Evolutionary conservation across 2,329 filamentous ascomycete genomes (phyloP).

Genomic region (Diaporthe sp.): DNA sequence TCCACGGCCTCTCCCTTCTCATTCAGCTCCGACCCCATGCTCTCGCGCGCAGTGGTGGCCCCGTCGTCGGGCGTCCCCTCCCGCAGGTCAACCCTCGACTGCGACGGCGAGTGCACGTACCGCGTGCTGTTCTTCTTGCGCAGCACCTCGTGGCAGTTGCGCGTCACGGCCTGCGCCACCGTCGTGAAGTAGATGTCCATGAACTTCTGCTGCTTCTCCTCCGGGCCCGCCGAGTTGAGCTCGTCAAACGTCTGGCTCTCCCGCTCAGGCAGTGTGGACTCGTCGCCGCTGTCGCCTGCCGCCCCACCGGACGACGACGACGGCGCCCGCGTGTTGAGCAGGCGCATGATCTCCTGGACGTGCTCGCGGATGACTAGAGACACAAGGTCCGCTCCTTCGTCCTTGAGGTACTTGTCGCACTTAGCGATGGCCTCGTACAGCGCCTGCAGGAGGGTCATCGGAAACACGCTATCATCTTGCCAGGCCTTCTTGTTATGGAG

Average conservation of each 20-base stretch:
- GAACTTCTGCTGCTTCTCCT: constrained; percentile 63
- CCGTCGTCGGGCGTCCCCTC: constrained; percentile 39
- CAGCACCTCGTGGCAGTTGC: constrained; percentile 48
- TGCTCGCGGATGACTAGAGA: constrained; percentile 62
- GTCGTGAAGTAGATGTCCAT: constrained; percentile 65
- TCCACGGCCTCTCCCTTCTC: not conserved
- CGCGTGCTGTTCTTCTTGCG: constrained; percentile 42
- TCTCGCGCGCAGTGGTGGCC: not conserved
- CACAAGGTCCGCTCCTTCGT: constrained; percentile 50
- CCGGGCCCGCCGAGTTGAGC: constrained; percentile 60
- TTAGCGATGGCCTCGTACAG: constrained; percentile 57
- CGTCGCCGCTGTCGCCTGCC: constrained; percentile 33
- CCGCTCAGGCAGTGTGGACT: constrained; percentile 20
- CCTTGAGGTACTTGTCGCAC: constrained; percentile 57
- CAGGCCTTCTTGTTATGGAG: constrained; percentile 39
- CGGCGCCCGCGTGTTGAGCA: constrained; percentile 54
- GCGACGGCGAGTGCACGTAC: constrained; percentile 42
- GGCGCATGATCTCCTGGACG: constrained; percentile 60
- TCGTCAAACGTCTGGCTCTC: constrained; percentile 54
- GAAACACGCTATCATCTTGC: constrained; percentile 42
- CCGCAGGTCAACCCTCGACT: constrained; percentile 38
- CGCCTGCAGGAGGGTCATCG: constrained; percentile 52
- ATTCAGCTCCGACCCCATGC: not conserved
- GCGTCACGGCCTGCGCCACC: constrained; percentile 56
- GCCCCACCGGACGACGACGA: constrained; percentile 32